Conservation (phyloP, 768 basidiomycete species). For the Mycena maculata region DNA sequence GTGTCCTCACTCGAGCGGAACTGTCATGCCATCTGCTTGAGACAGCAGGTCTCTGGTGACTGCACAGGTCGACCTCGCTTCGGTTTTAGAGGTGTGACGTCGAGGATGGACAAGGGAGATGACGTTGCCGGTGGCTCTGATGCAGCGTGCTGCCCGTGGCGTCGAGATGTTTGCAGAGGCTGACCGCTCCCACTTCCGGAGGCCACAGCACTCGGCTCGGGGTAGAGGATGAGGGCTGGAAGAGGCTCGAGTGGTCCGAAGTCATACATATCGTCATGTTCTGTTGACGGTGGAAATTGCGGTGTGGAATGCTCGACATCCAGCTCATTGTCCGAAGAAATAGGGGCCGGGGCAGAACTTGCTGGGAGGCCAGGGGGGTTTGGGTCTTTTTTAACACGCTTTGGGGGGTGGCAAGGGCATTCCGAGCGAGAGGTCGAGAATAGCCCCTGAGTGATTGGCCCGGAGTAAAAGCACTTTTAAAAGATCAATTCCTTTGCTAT, state of each 20-base stretch:
- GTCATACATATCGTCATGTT: not conserved
- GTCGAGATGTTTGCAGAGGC: not conserved
- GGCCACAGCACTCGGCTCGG: not conserved
- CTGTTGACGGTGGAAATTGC: not conserved
- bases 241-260: not conserved
- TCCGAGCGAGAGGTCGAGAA: too few species aligned
- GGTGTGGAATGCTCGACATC: not conserved
- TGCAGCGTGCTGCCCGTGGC: not conserved
- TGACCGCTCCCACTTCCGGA: not conserved
- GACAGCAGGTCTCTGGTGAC: not conserved
- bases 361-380: not conserved
- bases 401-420: not conserved
- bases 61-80: not conserved
- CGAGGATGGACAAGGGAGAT: not conserved
- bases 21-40: not conserved
- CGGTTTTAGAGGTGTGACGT: conserved; percentile 5
- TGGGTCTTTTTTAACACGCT: not conserved
- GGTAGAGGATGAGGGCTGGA: not conserved
- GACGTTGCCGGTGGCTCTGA: not conserved
- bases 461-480: too few species aligned
- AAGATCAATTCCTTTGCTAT: too few species aligned
- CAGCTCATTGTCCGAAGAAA: not conserved
- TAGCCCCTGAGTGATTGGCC: too few species aligned
- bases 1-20: not conserved
- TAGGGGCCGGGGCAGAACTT: conserved; percentile 2